Evolutionary conservation across 768 basidiomycete species (phyloP), one percentile per base, ranked within the genome.

Genomic region (Tephrocybe sp.): DNA sequence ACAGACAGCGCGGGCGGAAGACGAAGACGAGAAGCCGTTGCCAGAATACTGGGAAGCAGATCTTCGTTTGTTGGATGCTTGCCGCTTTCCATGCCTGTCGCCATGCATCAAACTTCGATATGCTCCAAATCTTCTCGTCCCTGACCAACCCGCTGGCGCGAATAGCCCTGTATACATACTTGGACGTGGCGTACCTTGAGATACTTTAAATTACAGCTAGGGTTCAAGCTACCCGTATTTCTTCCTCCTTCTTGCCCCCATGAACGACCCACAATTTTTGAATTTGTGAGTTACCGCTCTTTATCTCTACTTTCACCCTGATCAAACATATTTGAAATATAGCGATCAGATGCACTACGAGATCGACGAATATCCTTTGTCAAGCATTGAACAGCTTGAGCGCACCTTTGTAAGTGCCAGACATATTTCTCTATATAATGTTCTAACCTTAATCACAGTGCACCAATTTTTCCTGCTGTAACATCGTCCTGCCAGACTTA

Each of bases 391-490:
- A 42, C 47, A 37, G 16, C 38, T 58, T 10, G 57, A 56, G 47
- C 59, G 57, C 21, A 38, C 47, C 16, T 59, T 60, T 31, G 61
- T 60, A 29, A 50, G 61, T 16, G 5, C 21, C 2, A n/a, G n/a
- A n/a, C n/a, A n/a, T 2, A 24, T 30, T 23, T 37, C 6, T 18
- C 36, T 15, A 19, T 25, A 25, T 13, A 23, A 1, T 25, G 16
- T 38, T 38, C 19, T 25, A 24, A 38, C 13, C n/a, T 33, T 24
- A 21, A 3, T 23, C 25, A 8, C 27, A 60, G 59, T 61, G 60
- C 24, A 57, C 52, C 37, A 61, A 78, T 60, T 76, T 75, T 55
- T 68, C 66, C 16, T 77, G 78, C 57, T 77, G 77, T 56, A 71
- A 69, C 29, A 64, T 69, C 44, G 46, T 64, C 8, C 65, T 76